Base-by-base conservation (phyloP, 371 early-diverging fungal species). In the Apophysomyces ossiformis region DNA sequence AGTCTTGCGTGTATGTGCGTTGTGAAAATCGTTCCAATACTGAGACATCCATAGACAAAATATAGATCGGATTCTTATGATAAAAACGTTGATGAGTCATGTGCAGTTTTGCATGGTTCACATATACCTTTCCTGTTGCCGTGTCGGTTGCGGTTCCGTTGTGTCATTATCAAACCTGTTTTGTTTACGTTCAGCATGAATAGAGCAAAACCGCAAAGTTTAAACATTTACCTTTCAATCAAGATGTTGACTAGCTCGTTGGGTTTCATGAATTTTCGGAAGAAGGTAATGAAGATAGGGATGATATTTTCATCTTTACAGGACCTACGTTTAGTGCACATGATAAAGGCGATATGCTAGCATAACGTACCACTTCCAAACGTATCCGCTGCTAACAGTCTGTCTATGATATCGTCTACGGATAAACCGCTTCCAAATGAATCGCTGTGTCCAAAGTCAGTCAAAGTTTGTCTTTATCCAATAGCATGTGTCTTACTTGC, bases 261-360 rank as follows among this genome's bases (percentile, higher is more conserved):
- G 7, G 87, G 87, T n/a, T 76, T 84, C 82, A 87, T 80, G 44
- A 87, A 85, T 41, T 69, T 77, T 47, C 87, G 76, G 64, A 81
- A 87, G 68, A 87, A 84, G 35, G 82, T 79, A 57, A 87, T 70
- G 64, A 87, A 87, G 11, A 82, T 69, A 7, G 75, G 73, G n/a
- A 73, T 62, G 38, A 75, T 74, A 45, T 78, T 73, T 41, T 78
- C 78, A 65, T 81, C 82, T 77, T 37, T 57, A 50, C 12, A 37
- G 39, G 12, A 60, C 36, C 32, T 13, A 32, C 18, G 32, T 57
- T 32, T 44, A 57, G 60, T 44, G 45, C 32, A 41, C 35, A 47
- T 6, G 32, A 26, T 26, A 26, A 32, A 50, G 41, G 44, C 57
- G n/a, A 26, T 26, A 32, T 35, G 45, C 21, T 21, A 16, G 9